Evolutionary conservation across 495 filamentous ascomycete species (phyloP).

Genomic region (Neurospora sp.): DNA sequence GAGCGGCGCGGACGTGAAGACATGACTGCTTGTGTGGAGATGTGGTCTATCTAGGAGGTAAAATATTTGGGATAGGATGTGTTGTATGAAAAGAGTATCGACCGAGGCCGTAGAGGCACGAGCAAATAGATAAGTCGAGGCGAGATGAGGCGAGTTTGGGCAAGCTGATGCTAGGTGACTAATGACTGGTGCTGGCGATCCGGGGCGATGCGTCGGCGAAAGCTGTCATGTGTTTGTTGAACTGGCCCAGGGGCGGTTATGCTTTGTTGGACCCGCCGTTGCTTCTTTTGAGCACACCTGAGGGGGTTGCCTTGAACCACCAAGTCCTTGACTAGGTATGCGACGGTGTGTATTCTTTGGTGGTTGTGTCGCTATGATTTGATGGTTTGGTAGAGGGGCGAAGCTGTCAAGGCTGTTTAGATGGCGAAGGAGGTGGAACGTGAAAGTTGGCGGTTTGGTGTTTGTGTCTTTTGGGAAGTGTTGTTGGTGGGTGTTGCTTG

Average conservation of each 20-base stretch:
- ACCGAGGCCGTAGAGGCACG: neutral
- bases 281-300: too few relatives aligned
- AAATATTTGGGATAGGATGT: neutral
- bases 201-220: neutral
- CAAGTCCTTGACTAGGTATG: too few relatives aligned
- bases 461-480: neutral
- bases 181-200: neutral
- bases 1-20: constrained; percentile 35
- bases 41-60: neutral
- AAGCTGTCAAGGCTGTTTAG: neutral
- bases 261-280: too few relatives aligned
- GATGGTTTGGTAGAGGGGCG: neutral
- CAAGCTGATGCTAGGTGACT: too few relatives aligned
- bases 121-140: neutral
- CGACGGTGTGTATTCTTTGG: neutral
- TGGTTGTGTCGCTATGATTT: neutral
- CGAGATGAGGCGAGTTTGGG: neutral
- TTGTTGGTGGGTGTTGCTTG: neutral
- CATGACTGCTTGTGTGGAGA: constrained; percentile 17
- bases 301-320: too few relatives aligned
- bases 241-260: too few relatives aligned
- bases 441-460: neutral
- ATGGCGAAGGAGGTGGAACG: neutral
- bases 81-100: neutral
- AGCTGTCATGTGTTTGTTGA: neutral